Evolutionary conservation across 2,329 filamentous ascomycete genomes (phyloP).

Genomic region (Ophiostoma sp.): DNA sequence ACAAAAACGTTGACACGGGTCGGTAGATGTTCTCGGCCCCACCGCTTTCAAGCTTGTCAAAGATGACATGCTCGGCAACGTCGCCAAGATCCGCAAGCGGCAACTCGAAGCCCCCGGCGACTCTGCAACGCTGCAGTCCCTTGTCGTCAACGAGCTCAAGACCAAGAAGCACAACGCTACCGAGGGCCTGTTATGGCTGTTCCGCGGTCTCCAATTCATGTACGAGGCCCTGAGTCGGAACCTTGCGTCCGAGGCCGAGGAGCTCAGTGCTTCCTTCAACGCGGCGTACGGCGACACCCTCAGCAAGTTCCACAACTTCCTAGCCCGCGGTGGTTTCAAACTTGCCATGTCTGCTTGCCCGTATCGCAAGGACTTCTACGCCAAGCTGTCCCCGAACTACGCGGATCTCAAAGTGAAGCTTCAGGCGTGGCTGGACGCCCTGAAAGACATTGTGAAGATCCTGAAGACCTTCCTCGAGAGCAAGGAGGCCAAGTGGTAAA

Average conservation of each 20-base stretch:
- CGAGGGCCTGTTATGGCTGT: conserved; percentile 88
- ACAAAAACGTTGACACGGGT: neutral
- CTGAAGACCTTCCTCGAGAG: conserved; percentile 57
- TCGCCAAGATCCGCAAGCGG: conserved; percentile 92
- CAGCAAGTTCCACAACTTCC: conserved; percentile 85
- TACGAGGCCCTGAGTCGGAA: conserved; percentile 79
- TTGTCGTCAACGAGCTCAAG: conserved; percentile 84
- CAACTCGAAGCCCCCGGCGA: conserved; percentile 75
- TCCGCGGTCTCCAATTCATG: conserved; percentile 91
- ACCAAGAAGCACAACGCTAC: conserved; percentile 84
- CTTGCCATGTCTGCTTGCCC: conserved; percentile 92
- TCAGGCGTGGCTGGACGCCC: conserved; percentile 68
- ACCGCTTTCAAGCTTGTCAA: conserved; percentile 89
- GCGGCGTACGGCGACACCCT: conserved; percentile 81
- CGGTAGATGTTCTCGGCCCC: conserved; percentile 61
- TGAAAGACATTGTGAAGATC: conserved; percentile 78
- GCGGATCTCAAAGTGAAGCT: conserved; percentile 65
- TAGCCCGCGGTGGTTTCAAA: conserved; percentile 89
- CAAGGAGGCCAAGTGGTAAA: conserved; percentile 61
- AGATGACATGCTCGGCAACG: conserved; percentile 85
- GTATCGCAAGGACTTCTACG: conserved; percentile 91
- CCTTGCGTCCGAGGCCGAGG: conserved; percentile 64
- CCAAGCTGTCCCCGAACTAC: conserved; percentile 72
- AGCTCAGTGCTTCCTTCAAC: conserved; percentile 86
- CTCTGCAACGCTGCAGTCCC: conserved; percentile 81